Conservation (phyloP, 2,329 filamentous ascomycete species). For the Beauveria sp. region DNA sequence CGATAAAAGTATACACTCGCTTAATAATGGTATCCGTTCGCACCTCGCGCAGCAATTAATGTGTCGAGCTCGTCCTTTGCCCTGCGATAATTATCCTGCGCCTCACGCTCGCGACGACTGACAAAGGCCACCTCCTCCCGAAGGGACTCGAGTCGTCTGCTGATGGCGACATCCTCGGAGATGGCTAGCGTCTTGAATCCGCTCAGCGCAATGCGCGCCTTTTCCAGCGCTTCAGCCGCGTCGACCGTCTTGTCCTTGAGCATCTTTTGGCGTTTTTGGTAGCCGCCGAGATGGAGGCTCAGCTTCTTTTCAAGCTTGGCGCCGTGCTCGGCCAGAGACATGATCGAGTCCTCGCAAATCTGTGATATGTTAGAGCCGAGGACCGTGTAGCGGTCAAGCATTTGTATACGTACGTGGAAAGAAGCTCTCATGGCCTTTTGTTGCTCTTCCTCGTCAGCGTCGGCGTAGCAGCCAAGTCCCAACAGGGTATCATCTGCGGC, state of each 20-base stretch:
- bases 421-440: slow-evolving; percentile 56
- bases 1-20: neutral
- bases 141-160: slow-evolving; percentile 62
- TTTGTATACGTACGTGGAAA: slow-evolving; percentile 56
- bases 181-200: slow-evolving; percentile 69
- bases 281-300: slow-evolving; percentile 78
- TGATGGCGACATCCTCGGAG: slow-evolving; percentile 70
- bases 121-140: slow-evolving; percentile 80
- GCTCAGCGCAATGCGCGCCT: slow-evolving; percentile 63
- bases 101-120: slow-evolving; percentile 75
- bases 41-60: slow-evolving; percentile 30
- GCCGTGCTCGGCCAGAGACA: slow-evolving; percentile 66
- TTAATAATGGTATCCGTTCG: slow-evolving; percentile 8
- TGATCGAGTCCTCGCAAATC: slow-evolving; percentile 66
- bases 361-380: slow-evolving; percentile 25
- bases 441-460: slow-evolving; percentile 66
- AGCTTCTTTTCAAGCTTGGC: slow-evolving; percentile 93
- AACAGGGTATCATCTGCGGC: slow-evolving; percentile 56
- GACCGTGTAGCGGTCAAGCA: neutral
- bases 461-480: slow-evolving; percentile 72
- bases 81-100: slow-evolving; percentile 75
- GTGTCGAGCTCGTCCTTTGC: slow-evolving; percentile 70
- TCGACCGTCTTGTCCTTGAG: slow-evolving; percentile 72
- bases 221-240: slow-evolving; percentile 65
- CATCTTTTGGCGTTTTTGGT: slow-evolving; percentile 76